Percentiles rank a stretch among this genome's conserved stretches.
Conservation (phyloP, 2,329 filamentous ascomycete genomes). For the Nigrospora sphaerica region DNA sequence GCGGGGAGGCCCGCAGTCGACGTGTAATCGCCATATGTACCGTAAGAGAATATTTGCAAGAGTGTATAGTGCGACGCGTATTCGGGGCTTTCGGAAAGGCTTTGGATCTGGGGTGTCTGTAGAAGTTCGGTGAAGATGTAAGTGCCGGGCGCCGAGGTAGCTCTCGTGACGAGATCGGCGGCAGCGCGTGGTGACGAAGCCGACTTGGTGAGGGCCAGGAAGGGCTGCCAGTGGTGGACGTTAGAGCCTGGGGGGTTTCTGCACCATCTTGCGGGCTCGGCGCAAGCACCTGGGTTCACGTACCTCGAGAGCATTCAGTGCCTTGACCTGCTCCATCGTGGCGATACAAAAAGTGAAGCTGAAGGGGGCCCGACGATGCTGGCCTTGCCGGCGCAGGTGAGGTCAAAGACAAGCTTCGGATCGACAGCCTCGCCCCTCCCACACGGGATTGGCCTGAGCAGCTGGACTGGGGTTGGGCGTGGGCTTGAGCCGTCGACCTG, state of each 20-base stretch:
- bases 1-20: slow-evolving; percentile 52
- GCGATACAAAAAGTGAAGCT: background rate
- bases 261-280: too few relatives aligned
- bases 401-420: slow-evolving; percentile 1
- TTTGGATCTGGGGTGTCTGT: slow-evolving; percentile 69
- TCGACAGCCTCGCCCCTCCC: slow-evolving; percentile 1
- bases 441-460: too few relatives aligned
- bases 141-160: slow-evolving; percentile 82
- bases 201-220: slow-evolving; percentile 79
- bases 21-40: slow-evolving; percentile 73
- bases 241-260: background rate
- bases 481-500: too few relatives aligned
- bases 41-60: slow-evolving; percentile 86
- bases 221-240: slow-evolving; percentile 60
- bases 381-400: slow-evolving; percentile 4
- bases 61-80: slow-evolving; percentile 59
- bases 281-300: slow-evolving; percentile 6
- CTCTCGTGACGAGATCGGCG: slow-evolving; percentile 78
- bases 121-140: slow-evolving; percentile 95
- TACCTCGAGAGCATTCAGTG: slow-evolving; percentile 58
- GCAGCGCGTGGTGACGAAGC: slow-evolving; percentile 78
- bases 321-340: slow-evolving; percentile 67
- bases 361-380: slow-evolving; percentile 3
- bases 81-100: slow-evolving; percentile 55
- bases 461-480: too few relatives aligned